These are phyloP conservation scores for Corynespora cassiicola DNA, from an alignment of 2,329 filamentous ascomycete genomes.

Conservation along the genomic window DNA sequence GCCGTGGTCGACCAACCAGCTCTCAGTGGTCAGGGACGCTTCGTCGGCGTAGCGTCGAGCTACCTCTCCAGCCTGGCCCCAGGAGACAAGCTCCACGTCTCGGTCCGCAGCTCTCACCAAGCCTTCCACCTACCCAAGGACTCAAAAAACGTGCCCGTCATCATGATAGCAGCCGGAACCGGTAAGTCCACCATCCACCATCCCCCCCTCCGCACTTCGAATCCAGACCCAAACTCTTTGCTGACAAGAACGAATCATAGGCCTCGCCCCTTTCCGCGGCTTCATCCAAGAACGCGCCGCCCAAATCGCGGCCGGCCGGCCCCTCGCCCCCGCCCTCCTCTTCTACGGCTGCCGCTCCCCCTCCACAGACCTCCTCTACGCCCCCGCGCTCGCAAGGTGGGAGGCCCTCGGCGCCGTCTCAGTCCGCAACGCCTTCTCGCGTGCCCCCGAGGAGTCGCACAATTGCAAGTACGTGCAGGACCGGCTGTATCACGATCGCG, in stretches of 20 bases:
- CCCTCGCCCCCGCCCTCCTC: slow-evolving; percentile 66
- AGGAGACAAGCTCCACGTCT: slow-evolving; percentile 52
- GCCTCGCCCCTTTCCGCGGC: slow-evolving; percentile 53
- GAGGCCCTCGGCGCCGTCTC: slow-evolving; percentile 65
- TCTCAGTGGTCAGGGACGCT: slow-evolving; percentile 49
- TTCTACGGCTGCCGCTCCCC: slow-evolving; percentile 69
- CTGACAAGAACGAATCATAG: slow-evolving; percentile 39
- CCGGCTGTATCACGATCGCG: slow-evolving; percentile 55
- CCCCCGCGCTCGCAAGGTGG: slow-evolving; percentile 66
- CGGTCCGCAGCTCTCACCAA: slow-evolving; percentile 48
- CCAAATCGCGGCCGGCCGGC: slow-evolving; percentile 55
- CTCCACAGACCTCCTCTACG: slow-evolving; percentile 66
- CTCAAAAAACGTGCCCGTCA: slow-evolving; percentile 47
- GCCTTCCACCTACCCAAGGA: slow-evolving; percentile 54
- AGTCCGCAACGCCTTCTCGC: slow-evolving; percentile 67
- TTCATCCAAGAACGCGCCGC: slow-evolving; percentile 50
- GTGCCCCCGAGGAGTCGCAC: slow-evolving; percentile 46
- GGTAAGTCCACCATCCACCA: slow-evolving; percentile 35
- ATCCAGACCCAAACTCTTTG: too few species aligned
- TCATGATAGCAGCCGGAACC: slow-evolving; percentile 47
- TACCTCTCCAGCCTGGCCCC: slow-evolving; percentile 49
- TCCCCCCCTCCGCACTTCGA: too few species aligned
- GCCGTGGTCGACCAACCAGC: slow-evolving; percentile 67
- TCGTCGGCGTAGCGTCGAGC: slow-evolving; percentile 52
- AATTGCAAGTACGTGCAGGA: slow-evolving; percentile 64